Percentiles rank a stretch among this genome's conserved stretches.
Conservation (phyloP, 768 basidiomycete genomes). For the Calocera cornea region DNA sequence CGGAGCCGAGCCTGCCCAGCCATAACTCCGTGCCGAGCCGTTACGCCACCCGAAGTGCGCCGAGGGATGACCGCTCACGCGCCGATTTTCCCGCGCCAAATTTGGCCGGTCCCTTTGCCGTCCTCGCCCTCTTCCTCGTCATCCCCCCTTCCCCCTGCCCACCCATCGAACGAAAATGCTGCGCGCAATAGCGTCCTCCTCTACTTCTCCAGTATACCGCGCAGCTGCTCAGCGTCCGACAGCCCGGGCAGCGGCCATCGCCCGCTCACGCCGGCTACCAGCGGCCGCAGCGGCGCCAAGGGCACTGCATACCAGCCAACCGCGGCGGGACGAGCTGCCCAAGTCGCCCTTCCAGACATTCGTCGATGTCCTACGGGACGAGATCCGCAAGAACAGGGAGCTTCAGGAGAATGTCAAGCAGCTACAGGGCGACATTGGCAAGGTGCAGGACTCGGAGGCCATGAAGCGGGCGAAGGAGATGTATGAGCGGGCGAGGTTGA, state of each 20-base stretch:
- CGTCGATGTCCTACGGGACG: conserved; percentile 84
- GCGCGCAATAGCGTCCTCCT: background rate
- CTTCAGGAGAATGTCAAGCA: conserved; percentile 95
- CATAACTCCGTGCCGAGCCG: background rate
- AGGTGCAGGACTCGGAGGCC: conserved; percentile 90
- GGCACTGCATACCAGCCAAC: conserved; percentile 38
- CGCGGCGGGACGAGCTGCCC: conserved; percentile 48
- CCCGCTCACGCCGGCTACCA: conserved; percentile 15
- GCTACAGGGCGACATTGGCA: conserved; percentile 93
- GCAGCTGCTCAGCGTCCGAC: background rate
- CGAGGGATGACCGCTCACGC: background rate
- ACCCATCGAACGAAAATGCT: background rate
- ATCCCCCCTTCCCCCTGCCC: background rate
- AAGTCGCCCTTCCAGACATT: conserved; percentile 95
- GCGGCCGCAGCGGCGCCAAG: conserved; percentile 7
- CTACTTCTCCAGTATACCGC: background rate
- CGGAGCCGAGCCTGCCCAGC: background rate
- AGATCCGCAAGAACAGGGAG: conserved; percentile 85
- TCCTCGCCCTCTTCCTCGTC: background rate
- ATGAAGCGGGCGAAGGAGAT: conserved; percentile 84
- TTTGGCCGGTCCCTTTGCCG: no score
- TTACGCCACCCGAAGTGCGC: background rate
- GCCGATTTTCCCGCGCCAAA: background rate
- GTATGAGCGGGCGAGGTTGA: conserved; percentile 73
- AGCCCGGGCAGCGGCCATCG: background rate